Evolutionary conservation across 2,329 filamentous ascomycete species (phyloP), one percentile per base, ranked within the genome.

Genomic region (Venturia aucupariae): DNA sequence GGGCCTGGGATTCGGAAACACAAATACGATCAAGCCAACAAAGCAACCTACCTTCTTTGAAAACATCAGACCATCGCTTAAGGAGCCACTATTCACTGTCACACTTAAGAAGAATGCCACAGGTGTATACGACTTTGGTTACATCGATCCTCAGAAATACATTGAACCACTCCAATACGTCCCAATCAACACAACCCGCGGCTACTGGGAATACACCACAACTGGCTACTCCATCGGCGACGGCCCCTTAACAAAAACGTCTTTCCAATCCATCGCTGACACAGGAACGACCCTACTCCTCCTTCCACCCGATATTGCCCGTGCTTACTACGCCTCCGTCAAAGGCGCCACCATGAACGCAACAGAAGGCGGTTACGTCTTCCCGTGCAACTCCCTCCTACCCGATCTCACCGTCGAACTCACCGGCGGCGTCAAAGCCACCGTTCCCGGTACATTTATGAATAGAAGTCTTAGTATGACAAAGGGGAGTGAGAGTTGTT

Each of bases 201-300:
- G 85, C 4, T 88, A 82, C 77, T 90, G 87, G 87, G 75, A 81
- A 65, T 82, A 89, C 72, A 80, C 76, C 24, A 76, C 83, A 13
- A 76, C 77, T 30, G 84, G 81, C 24, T 87, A 85, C 75, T 76
- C 76, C 46, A 71, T 87, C 62, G 86, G 84, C 62, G 72, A 72
- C 66, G 71, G 71, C 22, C 61, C 69, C 32, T 68, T 75, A 73
- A 75, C 77, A 64, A 60, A 64, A 24, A 51, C 48, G 8, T 42
- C 41, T 2, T 80, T 85, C 72, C 68, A 72, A 51, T 81, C 80
- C 68, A 89, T 90, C 72, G 84, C 85, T 70, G 87, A 90, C 76
- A 90, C 87, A 2, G 88, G 87, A 63, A 90, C 87, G 64, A 86
- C 86, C 0, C 83, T 90, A 38, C 74, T 89, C 64, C 79, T 88